Base-by-base conservation (phyloP, 2,329 filamentous ascomycete genomes). In the Atkinsonella texensis region DNA sequence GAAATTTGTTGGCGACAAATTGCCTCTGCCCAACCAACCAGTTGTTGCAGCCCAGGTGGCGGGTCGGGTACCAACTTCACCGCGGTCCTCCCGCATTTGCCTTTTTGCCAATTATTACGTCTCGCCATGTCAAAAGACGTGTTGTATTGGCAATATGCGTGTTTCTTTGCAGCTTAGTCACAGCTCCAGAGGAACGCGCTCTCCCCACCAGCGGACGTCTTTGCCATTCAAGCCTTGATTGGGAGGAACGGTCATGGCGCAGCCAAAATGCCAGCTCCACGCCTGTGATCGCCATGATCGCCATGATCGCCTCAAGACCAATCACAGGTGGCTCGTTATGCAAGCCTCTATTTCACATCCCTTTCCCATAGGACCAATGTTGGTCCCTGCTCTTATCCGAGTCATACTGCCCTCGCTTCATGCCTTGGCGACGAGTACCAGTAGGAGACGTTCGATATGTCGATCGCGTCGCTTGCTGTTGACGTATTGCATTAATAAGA, bases 1-100 rank as follows among this genome's bases (percentile, higher is more conserved):
- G 31, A 46, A 17, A 8, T 12, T 18, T 17, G 15, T 6, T n/a
- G 32, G 28, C 44, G 17, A 33, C 45, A 12, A 23, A 2, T 23
- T 48, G 33, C 28, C 42, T 50, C 48, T 38, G 48, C 52, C 52
- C 39, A 41, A 50, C 52, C 39, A 41, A 50, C 20, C 23, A 32
- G 18, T 45, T 43, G 15, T 8, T 18, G 17, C 41, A 15, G 41
- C 45, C 52, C 23, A 33, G 48, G 52, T 53, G 52, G 49, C 52
- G 49, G 32, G 48, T 53, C 43, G 52, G 52, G 52, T 48, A 51
- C 45, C 48, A 51, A 50, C 45, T 28, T 15, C 38, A 42, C 31
- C 31, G 20, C 17, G 32, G 32, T 35, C 23, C 12, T 23, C 7
- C 15, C 41, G 35, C 41, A 20, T 33, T 17, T 17, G 23, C 1